phyloP scores from a whole-genome alignment of 495 filamentous ascomycete species.

The Ascodesmis nigricans region DNA sequence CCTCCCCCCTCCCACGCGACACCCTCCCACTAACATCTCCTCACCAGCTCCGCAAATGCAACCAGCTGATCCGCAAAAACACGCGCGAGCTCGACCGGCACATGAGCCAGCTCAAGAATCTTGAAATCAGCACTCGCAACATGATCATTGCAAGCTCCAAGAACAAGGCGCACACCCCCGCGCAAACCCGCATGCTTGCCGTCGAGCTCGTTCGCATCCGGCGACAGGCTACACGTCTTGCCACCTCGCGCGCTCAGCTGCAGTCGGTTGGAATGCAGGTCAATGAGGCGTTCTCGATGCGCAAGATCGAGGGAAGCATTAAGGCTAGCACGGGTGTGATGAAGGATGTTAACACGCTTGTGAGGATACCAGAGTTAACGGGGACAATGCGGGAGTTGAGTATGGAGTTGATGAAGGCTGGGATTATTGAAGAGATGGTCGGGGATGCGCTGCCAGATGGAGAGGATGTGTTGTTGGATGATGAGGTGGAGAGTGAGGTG shows the following conservation, averaged over 20 bases:
- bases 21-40: conserved; percentile 7
- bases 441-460: conserved; percentile 58
- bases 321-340: conserved; percentile 73
- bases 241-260: conserved; percentile 75
- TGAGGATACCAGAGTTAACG: conserved; percentile 66
- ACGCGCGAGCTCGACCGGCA: conserved; percentile 90
- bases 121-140: conserved; percentile 69
- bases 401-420: conserved; percentile 72
- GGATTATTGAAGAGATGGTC: conserved; percentile 96
- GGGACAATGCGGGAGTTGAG: conserved; percentile 79
- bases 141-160: conserved; percentile 65
- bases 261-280: conserved; percentile 95
- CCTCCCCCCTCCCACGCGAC: conserved; percentile 1
- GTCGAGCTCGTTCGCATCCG: conserved; percentile 68
- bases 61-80: conserved; percentile 70
- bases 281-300: conserved; percentile 81
- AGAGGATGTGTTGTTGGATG: conserved; percentile 42
- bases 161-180: conserved; percentile 41
- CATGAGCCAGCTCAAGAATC: conserved; percentile 46
- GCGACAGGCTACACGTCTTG: conserved; percentile 46
- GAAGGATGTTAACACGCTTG: conserved; percentile 81
- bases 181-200: conserved; percentile 64
- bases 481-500: conserved; percentile 80
- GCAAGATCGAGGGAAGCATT: conserved; percentile 90
- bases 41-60: conserved; percentile 78